Percentiles rank a stretch among this genome's conserved stretches.
Evolutionary conservation across 129 eudicot species (phyloP).

Genomic region (Flaveria bidentis): DNA sequence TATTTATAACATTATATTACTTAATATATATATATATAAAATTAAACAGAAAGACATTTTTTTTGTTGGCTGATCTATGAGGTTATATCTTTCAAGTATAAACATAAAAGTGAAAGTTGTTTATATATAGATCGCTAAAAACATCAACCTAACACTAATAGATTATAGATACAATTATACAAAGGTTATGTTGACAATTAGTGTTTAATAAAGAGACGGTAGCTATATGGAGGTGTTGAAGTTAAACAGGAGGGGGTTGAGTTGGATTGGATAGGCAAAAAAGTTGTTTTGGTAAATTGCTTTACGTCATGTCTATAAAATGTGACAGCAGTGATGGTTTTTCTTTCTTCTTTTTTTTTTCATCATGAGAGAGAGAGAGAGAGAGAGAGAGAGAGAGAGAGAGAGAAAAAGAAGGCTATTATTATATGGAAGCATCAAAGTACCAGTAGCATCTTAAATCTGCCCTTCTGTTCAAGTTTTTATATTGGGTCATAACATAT

Average conservation of each 20-base stretch:
- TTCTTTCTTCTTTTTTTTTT: neutral
- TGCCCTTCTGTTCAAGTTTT: neutral
- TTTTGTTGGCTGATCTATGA: neutral
- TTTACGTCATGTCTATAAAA: conserved; percentile 41
- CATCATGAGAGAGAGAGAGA: conserved; percentile 7
- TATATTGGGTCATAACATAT: too few species aligned
- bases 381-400: too few species aligned
- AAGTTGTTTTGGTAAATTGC: conserved; percentile 35
- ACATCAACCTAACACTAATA: too few species aligned
- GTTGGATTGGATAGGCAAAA: neutral
- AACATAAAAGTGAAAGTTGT: neutral
- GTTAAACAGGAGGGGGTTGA: neutral
- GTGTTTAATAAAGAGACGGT: too few species aligned
- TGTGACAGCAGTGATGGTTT: conserved; percentile 29
- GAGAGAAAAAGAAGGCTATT: neutral
- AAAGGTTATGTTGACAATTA: too few species aligned
- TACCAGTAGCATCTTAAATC: conserved; percentile 15
- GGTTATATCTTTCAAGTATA: neutral
- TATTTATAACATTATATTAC: too few species aligned
- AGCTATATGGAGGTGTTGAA: too few species aligned
- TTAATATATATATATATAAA: neutral
- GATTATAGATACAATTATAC: too few species aligned
- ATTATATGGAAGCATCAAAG: conserved; percentile 27
- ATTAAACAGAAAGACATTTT: neutral
- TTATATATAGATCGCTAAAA: too few species aligned